Base-by-base conservation (phyloP, 2,329 filamentous ascomycete species). In the Calycina herbarum region DNA sequence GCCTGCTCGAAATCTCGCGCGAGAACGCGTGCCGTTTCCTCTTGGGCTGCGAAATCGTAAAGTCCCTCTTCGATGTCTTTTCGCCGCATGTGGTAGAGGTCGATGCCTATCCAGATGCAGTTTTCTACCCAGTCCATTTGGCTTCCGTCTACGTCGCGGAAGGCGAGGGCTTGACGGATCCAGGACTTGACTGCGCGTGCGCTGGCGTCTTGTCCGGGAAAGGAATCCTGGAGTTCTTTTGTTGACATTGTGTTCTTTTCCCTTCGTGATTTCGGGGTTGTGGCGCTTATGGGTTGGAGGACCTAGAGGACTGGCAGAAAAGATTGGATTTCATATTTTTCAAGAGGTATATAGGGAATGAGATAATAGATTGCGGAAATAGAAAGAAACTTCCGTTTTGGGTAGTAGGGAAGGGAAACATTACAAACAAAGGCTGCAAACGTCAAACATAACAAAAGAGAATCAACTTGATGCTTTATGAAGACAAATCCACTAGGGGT, bases 111-210 rank as follows among this genome's bases (percentile, higher is more conserved):
- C 56, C 56, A 57, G 13, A 35, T 15, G n/a, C 56, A 57, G 31
- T 57, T 57, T 17, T 57, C 29, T 35, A 57, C 56, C 56, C 56
- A 57, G 5, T 35, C 29, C 56, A 57, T 31, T 33, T 35, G 17
- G 27, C 29, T 35, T 57, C 8, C 24, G 17, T 35, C 56, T n/a
- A 57, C n/a, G 17, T 57, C 56, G 56, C 56, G 56, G 56, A 33
- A 35, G 5, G 27, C 27, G 8, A 57, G 27, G 56, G 29, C 27
- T 31, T 31, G 17, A n/a, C 56, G 56, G 6, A 57, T 17, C 56
- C 56, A 57, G 56, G 17, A 10, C 20, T 57, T 57, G 56, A 35
- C 56, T 24, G 13, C 13, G 29, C 56, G 29, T 31, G 56, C 31
- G 56, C 20, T n/a, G 27, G 56, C 27, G 11, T 57, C 27, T 17